Evolutionary conservation across 495 filamentous ascomycete genomes (phyloP).

Genomic region (Penicillium angulare): DNA sequence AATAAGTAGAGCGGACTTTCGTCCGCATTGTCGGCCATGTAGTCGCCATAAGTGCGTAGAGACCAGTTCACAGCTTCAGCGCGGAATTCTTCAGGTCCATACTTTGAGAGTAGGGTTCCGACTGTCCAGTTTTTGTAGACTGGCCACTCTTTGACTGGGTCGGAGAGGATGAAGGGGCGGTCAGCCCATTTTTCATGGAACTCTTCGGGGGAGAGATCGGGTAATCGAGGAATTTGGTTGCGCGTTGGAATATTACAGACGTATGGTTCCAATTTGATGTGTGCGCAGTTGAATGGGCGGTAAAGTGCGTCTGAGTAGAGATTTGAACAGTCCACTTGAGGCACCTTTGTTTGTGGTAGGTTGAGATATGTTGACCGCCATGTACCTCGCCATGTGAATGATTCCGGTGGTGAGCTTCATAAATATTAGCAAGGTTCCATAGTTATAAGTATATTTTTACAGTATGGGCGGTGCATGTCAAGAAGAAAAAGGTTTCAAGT

Average conservation of each 20-base stretch:
- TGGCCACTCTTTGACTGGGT: conserved; percentile 82
- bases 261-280: conserved; percentile 66
- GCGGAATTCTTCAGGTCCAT: conserved; percentile 68
- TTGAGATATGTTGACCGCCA: conserved; percentile 82
- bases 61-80: conserved; percentile 96
- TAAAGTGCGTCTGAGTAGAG: conserved; percentile 92
- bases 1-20: conserved; percentile 95
- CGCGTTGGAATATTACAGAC: conserved; percentile 64
- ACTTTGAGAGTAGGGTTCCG: conserved; percentile 58
- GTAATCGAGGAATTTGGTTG: conserved; percentile 72
- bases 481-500: too few species aligned
- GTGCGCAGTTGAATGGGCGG: conserved; percentile 86
- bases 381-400: conserved; percentile 74
- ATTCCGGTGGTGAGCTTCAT: conserved; percentile 35
- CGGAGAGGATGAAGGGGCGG: conserved; percentile 84
- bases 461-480: background rate
- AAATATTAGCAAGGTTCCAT: background rate
- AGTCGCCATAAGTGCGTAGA: conserved; percentile 72
- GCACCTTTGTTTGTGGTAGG: conserved; percentile 55
- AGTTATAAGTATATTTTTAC: background rate
- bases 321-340: conserved; percentile 58
- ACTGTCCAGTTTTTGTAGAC: conserved; percentile 73
- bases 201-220: conserved; percentile 66
- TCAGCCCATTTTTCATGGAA: conserved; percentile 76
- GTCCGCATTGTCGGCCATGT: conserved; percentile 79